phyloP scores from a whole-genome alignment of 2,329 filamentous ascomycete genomes.

The Sporothrix pallida region DNA sequence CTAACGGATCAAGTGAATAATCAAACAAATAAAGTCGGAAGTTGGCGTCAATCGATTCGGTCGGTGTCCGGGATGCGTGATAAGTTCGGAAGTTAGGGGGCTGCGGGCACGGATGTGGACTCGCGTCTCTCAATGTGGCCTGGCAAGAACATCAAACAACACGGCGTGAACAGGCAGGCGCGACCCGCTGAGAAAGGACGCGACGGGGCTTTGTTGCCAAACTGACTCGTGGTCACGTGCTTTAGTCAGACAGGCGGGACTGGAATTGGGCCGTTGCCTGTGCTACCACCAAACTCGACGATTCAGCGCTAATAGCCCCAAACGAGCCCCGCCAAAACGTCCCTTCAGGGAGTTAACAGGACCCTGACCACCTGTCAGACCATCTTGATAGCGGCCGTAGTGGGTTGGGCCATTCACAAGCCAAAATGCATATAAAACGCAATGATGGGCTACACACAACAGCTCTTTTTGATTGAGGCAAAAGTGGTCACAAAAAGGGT shows the following conservation, averaged over 20 bases:
- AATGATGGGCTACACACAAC: not conserved
- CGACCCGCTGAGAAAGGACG: slow-evolving; percentile 17
- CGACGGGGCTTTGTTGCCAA: slow-evolving; percentile 25
- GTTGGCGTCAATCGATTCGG: not conserved
- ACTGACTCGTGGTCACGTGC: slow-evolving; percentile 32
- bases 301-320: not conserved
- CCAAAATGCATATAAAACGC: not conserved
- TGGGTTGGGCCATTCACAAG: not conserved
- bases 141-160: not conserved
- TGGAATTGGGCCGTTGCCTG: slow-evolving; percentile 23
- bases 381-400: not conserved
- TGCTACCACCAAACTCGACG: slow-evolving; percentile 7
- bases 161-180: slow-evolving; percentile 20
- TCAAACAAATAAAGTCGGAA: not conserved
- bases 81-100: not conserved
- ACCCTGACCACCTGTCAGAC: not conserved
- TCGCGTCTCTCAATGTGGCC: not conserved
- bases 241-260: not conserved
- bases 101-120: not conserved
- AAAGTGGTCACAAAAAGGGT: not conserved
- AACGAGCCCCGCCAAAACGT: not conserved
- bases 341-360: not conserved
- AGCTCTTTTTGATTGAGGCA: not conserved
- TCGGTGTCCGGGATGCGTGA: slow-evolving; percentile 8
- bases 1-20: not conserved